Conservation (phyloP, 2,329 filamentous ascomycete species). For the Sporothrix sp. region DNA sequence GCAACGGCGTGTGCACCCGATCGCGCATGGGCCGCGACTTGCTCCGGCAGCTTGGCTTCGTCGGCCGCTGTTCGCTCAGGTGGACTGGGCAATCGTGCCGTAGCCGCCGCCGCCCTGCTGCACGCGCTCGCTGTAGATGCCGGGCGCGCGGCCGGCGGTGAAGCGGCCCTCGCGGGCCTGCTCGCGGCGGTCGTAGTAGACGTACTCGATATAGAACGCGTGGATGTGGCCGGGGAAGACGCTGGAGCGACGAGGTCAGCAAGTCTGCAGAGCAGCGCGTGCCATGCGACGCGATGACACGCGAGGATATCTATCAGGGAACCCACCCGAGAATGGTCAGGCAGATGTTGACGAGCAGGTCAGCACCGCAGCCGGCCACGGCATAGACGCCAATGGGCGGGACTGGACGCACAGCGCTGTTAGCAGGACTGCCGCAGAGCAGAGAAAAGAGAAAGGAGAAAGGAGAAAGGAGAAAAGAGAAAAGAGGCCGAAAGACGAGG, state of each 20-base stretch:
- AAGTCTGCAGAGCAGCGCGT: neutral
- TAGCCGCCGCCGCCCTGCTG: conserved; percentile 57
- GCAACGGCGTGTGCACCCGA: no score
- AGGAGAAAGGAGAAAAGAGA: no score
- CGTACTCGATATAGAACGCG: conserved; percentile 72
- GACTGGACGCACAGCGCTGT: conserved; percentile 33
- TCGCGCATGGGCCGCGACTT: no score
- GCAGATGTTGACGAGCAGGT: conserved; percentile 57
- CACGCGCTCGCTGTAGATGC: conserved; percentile 63
- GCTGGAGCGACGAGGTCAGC: conserved; percentile 26
- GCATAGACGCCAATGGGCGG: conserved; percentile 56
- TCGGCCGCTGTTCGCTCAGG: no score
- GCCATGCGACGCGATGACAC: neutral
- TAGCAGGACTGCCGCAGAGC: neutral
- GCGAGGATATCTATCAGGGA: neutral
- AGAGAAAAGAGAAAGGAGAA: neutral
- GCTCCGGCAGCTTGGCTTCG: no score
- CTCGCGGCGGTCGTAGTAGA: conserved; percentile 69
- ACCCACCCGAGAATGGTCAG: conserved; percentile 54
- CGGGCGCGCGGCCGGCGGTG: conserved; percentile 47
- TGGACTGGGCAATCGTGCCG: conserved; percentile 17
- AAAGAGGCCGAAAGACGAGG: neutral
- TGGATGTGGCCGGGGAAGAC: conserved; percentile 71
- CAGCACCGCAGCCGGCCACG: conserved; percentile 55
- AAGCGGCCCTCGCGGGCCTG: conserved; percentile 49